A percentile compares a stretch with the other conserved stretches of the same genome.
phyloP scores from a whole-genome alignment of 1,284 basidiomycete genomes.

The Fistulinella cinereoalba region DNA sequence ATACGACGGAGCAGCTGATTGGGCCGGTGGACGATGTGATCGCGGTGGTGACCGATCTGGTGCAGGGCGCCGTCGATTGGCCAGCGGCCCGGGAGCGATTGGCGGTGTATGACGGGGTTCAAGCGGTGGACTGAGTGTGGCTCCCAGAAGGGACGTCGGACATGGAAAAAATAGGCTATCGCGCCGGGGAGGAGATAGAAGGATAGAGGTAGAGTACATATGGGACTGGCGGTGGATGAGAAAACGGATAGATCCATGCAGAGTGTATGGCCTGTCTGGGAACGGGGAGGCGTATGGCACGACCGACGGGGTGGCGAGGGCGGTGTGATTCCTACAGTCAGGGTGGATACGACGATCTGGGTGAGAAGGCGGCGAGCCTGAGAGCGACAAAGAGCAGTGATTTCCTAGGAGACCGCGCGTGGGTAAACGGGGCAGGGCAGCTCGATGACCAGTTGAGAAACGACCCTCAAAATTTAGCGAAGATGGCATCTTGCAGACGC shows the following conservation, averaged over 20 bases:
- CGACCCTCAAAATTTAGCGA: slow-evolving; percentile 33
- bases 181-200: slow-evolving; percentile 4
- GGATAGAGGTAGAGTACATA: no score
- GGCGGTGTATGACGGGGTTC: slow-evolving; percentile 86
- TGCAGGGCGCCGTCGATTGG: slow-evolving; percentile 78
- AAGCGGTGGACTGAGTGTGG: slow-evolving; percentile 71
- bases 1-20: slow-evolving; percentile 92
- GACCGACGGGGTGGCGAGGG: background rate
- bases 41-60: slow-evolving; percentile 72
- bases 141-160: background rate
- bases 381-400: background rate
- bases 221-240: no score
- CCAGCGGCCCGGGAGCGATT: slow-evolving; percentile 70
- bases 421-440: background rate
- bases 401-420: background rate
- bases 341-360: no score
- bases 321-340: no score
- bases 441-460: slow-evolving; percentile 30
- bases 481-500: no score
- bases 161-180: slow-evolving; percentile 2
- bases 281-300: no score
- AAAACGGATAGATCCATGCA: no score
- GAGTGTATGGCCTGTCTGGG: background rate
- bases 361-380: no score
- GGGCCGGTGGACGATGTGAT: slow-evolving; percentile 93